These are phyloP conservation scores for Hirschfeldia incana DNA, from an alignment of 345 rosid species.

Conservation along the genomic window DNA sequence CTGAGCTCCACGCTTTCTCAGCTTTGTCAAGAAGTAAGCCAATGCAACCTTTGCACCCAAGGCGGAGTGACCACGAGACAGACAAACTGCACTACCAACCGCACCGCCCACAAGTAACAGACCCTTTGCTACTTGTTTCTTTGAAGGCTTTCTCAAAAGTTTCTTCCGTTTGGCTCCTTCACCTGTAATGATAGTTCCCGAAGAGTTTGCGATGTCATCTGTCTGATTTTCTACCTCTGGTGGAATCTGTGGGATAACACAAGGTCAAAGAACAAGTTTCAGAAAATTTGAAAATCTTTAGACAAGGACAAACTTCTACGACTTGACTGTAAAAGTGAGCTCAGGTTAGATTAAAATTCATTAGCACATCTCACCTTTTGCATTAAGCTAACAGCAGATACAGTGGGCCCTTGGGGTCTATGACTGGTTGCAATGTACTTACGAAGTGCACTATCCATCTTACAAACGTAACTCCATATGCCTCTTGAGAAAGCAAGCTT, in stretches of 20 bases:
- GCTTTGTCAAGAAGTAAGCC: slow-evolving; percentile 77
- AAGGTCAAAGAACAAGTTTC: slow-evolving; percentile 10
- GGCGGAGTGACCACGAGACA: slow-evolving; percentile 58
- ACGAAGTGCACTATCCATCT: slow-evolving; percentile 81
- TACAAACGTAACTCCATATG: slow-evolving; percentile 90
- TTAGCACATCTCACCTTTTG: slow-evolving; percentile 52
- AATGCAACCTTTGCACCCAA: slow-evolving; percentile 82
- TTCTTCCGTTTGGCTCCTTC: slow-evolving; percentile 41
- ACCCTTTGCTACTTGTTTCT: slow-evolving; percentile 60
- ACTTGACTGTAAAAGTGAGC: background rate
- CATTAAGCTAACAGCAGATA: slow-evolving; percentile 53
- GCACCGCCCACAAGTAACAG: slow-evolving; percentile 62
- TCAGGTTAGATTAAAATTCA: background rate
- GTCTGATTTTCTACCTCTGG: slow-evolving; percentile 47
- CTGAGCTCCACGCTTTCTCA: slow-evolving; percentile 54
- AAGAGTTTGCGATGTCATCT: slow-evolving; percentile 17
- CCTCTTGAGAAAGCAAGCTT: slow-evolving; percentile 86
- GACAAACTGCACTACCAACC: slow-evolving; percentile 62
- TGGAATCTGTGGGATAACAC: slow-evolving; percentile 55
- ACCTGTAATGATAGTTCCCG: background rate
- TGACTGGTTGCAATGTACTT: slow-evolving; percentile 44
- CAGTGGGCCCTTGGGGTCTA: slow-evolving; percentile 42
- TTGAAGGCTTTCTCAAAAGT: slow-evolving; percentile 58
- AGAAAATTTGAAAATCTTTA: background rate
- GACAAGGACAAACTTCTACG: background rate